Conservation (phyloP, 192 early-diverging fungal genomes). For the Chytriomyces sp. region DNA sequence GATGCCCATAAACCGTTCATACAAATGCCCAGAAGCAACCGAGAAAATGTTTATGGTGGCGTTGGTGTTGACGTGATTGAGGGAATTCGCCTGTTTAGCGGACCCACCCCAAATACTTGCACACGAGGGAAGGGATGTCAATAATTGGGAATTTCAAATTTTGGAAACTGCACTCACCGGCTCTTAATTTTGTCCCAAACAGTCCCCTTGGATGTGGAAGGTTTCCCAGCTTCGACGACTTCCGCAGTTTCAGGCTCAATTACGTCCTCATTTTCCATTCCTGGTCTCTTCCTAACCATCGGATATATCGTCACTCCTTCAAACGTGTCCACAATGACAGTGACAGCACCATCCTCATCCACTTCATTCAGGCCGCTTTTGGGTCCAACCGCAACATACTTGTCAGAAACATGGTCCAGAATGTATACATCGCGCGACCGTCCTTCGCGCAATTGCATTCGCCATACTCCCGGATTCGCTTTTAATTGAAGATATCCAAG, state of each 20-base stretch:
- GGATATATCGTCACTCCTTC: constrained; percentile 83
- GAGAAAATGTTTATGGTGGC: constrained; percentile 93
- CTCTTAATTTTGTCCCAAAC: constrained; percentile 66
- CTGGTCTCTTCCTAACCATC: constrained; percentile 76
- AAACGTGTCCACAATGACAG: constrained; percentile 76
- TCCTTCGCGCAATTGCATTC: constrained; percentile 77
- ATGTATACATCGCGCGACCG: constrained; percentile 80
- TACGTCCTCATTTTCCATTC: constrained; percentile 79
- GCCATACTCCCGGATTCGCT: constrained; percentile 90
- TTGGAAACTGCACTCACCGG: background rate
- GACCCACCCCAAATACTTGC: too few relatives aligned
- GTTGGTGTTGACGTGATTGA: background rate
- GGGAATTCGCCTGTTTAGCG: too few relatives aligned
- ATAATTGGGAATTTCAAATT: background rate
- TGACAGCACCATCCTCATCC: constrained; percentile 46
- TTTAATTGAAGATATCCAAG: constrained; percentile 96
- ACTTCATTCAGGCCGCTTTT: constrained; percentile 7
- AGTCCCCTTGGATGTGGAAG: constrained; percentile 31
- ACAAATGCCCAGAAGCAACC: constrained; percentile 96
- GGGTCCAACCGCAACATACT: constrained; percentile 3
- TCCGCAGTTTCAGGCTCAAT: constrained; percentile 46
- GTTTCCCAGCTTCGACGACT: background rate
- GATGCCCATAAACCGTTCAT: constrained; percentile 95
- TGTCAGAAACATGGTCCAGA: constrained; percentile 64
- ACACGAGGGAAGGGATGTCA: too few relatives aligned